Percentiles rank a stretch among this genome's conserved stretches.
These are phyloP conservation scores for Russula olivacea DNA, from an alignment of 768 basidiomycete species.

Conservation along the genomic window DNA sequence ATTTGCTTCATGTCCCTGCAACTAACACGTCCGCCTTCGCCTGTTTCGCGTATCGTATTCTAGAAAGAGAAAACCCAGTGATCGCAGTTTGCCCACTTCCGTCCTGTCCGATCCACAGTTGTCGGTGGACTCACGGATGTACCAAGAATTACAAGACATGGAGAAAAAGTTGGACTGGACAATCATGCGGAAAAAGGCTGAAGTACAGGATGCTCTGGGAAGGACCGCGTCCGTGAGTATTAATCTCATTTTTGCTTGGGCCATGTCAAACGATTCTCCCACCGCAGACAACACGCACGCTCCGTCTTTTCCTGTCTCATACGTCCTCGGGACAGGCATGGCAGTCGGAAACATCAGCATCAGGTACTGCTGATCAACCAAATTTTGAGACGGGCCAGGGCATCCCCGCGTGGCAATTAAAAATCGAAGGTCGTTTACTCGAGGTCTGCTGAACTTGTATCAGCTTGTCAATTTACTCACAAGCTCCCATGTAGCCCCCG, in stretches of 20 bases:
- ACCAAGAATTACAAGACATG: slow-evolving; percentile 79
- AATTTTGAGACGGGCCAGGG: slow-evolving; percentile 83
- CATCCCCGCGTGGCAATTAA: slow-evolving; percentile 84
- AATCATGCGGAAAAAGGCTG: slow-evolving; percentile 81
- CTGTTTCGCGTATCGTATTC: background rate
- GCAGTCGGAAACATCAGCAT: slow-evolving; percentile 50
- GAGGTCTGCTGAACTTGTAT: slow-evolving; percentile 45
- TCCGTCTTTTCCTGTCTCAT: slow-evolving; percentile 85
- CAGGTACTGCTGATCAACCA: slow-evolving; percentile 38
- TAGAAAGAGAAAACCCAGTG: slow-evolving; percentile 74
- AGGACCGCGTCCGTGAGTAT: slow-evolving; percentile 60
- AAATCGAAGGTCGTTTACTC: slow-evolving; percentile 80
- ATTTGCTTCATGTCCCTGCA: background rate
- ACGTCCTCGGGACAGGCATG: slow-evolving; percentile 80
- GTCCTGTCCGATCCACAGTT: slow-evolving; percentile 70
- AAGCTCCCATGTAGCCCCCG: slow-evolving; percentile 37
- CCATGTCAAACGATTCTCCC: background rate
- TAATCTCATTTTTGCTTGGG: background rate
- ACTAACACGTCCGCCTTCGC: slow-evolving; percentile 5
- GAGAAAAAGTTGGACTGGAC: slow-evolving; percentile 95
- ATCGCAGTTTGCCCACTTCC: slow-evolving; percentile 72
- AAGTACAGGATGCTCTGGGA: slow-evolving; percentile 84
- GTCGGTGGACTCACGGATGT: slow-evolving; percentile 78
- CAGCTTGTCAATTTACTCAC: slow-evolving; percentile 1
- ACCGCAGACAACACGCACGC: slow-evolving; percentile 69